A percentile compares a stretch with the other conserved stretches of the same genome.
These are phyloP conservation scores for Eucalyptus camaldulensis DNA, from an alignment of 345 rosid genomes.

Conservation along the genomic window DNA sequence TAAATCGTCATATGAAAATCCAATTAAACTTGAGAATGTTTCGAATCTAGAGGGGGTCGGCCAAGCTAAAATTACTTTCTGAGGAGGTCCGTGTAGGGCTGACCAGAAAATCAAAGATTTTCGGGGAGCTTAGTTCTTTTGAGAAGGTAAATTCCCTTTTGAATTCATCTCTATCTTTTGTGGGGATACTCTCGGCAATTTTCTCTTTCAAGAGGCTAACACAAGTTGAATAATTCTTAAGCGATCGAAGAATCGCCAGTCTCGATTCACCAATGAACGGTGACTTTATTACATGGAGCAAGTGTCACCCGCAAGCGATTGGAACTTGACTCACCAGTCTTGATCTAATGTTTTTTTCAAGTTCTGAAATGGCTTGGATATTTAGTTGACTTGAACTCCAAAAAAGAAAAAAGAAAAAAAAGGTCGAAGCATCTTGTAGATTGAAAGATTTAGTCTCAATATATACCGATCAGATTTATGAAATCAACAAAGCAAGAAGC, in stretches of 20 bases:
- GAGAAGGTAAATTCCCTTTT: not conserved
- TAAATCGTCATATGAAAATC: not conserved
- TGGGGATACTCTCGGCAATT: not conserved
- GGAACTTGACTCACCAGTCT: not conserved
- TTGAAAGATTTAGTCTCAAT: not conserved
- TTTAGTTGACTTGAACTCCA: not conserved
- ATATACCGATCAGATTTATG: accelerated
- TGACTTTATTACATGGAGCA: accelerated
- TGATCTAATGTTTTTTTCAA: not conserved
- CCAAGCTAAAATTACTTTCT: not conserved
- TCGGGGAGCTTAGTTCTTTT: not conserved
- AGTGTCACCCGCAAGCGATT: not conserved
- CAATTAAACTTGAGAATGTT: not conserved
- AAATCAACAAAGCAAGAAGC: not conserved
- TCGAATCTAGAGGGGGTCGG: not conserved
- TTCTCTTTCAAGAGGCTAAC: not conserved
- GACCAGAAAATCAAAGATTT: not conserved
- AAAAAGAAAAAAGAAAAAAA: accelerated
- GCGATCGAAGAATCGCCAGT: accelerated
- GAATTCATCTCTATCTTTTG: not conserved
- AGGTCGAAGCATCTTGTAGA: accelerated
- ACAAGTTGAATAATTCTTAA: not conserved
- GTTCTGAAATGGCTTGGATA: not conserved
- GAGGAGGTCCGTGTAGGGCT: not conserved
- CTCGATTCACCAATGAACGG: not conserved